Percentiles rank a stretch among this genome's conserved stretches.
Conservation (phyloP, 345 rosid genomes). For the Carallia pectinifolia region DNA sequence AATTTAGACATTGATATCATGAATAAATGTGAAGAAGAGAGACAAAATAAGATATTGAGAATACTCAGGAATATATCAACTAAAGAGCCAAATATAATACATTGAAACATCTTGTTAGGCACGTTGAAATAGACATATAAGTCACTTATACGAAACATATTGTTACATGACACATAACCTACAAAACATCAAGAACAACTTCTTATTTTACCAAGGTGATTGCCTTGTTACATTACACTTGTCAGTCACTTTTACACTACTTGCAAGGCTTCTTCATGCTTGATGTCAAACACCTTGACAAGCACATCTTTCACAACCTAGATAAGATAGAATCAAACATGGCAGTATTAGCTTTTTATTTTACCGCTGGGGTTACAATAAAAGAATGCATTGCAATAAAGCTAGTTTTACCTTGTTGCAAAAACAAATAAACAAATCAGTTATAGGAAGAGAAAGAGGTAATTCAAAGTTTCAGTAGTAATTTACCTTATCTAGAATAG, state of each 20-base stretch:
- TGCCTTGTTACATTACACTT: too few species aligned
- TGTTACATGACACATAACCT: too few species aligned
- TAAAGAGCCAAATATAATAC: too few species aligned
- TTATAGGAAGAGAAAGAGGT: neutral
- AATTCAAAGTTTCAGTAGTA: neutral
- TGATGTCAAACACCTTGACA: conserved; percentile 68
- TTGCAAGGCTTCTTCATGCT: conserved; percentile 65
- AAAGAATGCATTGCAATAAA: neutral
- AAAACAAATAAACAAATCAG: neutral
- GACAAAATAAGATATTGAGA: too few species aligned
- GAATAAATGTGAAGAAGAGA: too few species aligned
- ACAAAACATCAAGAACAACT: too few species aligned
- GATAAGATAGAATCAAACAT: neutral
- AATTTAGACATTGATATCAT: too few species aligned
- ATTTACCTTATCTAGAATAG: conserved; percentile 92
- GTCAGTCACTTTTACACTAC: conserved; percentile 46
- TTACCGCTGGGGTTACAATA: neutral
- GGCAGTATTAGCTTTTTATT: conserved; percentile 7
- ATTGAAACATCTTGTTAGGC: too few species aligned
- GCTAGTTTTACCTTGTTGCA: neutral
- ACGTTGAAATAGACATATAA: too few species aligned
- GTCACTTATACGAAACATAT: too few species aligned
- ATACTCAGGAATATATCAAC: too few species aligned
- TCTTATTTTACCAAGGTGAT: too few species aligned
- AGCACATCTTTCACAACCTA: conserved; percentile 82